A percentile compares a stretch with the other conserved stretches of the same genome.
Evolutionary conservation across 495 filamentous ascomycete species (phyloP).

Genomic region (Aspergillus sclerotiicarbonarius): DNA sequence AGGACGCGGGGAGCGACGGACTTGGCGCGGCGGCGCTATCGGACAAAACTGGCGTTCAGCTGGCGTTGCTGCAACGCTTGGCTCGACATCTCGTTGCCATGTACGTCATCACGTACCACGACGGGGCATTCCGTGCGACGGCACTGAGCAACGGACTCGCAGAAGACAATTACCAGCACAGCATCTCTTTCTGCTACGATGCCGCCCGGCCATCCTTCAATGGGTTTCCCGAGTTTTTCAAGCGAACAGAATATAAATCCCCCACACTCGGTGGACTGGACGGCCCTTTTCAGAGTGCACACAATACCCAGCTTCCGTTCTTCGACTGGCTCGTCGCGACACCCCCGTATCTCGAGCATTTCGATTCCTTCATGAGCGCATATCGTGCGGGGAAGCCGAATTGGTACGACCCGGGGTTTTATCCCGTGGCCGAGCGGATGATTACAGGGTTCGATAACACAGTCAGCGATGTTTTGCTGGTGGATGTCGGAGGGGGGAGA

Average conservation of each 20-base stretch:
- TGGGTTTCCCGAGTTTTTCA: conserved; percentile 29
- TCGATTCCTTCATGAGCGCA: conserved; percentile 38
- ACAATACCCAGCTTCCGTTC: conserved; percentile 24
- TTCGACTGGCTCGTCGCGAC: conserved; percentile 28
- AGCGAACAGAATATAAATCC: conserved; percentile 24
- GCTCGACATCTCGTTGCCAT: conserved; percentile 27
- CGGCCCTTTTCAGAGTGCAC: conserved; percentile 30
- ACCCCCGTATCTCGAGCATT: conserved; percentile 21
- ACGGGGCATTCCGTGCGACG: conserved; percentile 21
- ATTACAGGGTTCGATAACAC: conserved; percentile 14
- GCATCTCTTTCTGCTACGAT: conserved; percentile 28
- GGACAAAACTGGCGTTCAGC: conserved; percentile 27
- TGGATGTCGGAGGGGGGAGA: conserved; percentile 56
- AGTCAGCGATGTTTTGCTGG: conserved; percentile 38
- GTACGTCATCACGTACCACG: conserved; percentile 21
- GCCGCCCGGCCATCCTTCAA: conserved; percentile 25
- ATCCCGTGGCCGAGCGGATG: conserved; percentile 42
- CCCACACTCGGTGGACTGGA: conserved; percentile 24
- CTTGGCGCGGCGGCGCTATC: conserved; percentile 23
- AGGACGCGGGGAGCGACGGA: conserved; percentile 25
- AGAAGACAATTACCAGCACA: conserved; percentile 25
- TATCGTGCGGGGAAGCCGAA: conserved; percentile 42
- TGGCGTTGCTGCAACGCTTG: conserved; percentile 24
- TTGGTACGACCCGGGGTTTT: conserved; percentile 49
- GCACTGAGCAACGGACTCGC: conserved; percentile 25